Evolutionary conservation across 441 rosid genomes (phyloP).

Genomic region (Metrosideros polymorpha): DNA sequence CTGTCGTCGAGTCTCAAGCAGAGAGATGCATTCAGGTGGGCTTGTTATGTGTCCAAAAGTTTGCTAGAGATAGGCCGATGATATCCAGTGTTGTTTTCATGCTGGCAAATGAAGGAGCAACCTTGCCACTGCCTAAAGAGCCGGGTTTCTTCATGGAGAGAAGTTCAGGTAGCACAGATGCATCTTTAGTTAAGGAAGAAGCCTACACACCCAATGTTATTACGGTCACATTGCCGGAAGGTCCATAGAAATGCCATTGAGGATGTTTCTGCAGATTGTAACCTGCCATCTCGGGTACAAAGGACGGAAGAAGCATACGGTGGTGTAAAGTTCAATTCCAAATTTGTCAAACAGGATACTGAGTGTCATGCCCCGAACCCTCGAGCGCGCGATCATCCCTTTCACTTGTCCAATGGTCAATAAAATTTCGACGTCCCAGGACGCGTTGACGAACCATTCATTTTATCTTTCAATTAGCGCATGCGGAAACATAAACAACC

Average conservation of each 20-base stretch:
- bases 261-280: not conserved
- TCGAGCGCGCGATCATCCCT: too few species aligned
- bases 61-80: not conserved
- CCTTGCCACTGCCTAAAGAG: not conserved
- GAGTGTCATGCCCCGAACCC: too few species aligned
- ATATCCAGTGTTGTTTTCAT: not conserved
- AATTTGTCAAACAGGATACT: too few species aligned
- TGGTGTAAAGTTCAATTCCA: too few species aligned
- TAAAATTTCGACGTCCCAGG: too few species aligned
- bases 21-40: not conserved
- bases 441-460: too few species aligned
- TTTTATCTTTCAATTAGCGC: too few species aligned
- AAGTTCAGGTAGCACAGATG: not conserved
- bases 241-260: not conserved
- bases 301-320: not conserved
- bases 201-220: not conserved
- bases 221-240: not conserved
- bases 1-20: not conserved
- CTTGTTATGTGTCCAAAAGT: not conserved
- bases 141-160: not conserved
- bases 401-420: too few species aligned
- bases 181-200: not conserved
- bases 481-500: too few species aligned
- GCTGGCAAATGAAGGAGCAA: not conserved
- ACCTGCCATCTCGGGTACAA: not conserved